Percentiles rank a stretch among this genome's conserved stretches.
These are phyloP conservation scores for Bryum argenteum DNA, from an alignment of 225 moss, liverwort and hornwort species.

Conservation along the genomic window DNA sequence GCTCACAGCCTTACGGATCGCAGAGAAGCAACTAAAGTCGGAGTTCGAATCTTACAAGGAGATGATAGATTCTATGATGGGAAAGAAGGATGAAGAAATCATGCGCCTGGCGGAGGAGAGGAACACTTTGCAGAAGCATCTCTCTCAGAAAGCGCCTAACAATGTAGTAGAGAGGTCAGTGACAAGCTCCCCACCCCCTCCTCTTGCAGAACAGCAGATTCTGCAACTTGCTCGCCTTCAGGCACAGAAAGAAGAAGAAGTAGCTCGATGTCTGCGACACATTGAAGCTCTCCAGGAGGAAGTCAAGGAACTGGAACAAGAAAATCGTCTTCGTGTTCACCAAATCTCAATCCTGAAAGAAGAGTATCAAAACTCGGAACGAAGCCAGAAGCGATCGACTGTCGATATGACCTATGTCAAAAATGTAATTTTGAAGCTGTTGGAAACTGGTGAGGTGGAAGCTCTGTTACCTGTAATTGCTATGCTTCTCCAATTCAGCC, in stretches of 20 bases:
- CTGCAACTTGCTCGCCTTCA: constrained; percentile 85
- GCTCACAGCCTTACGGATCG: constrained; percentile 42
- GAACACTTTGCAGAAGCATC: constrained; percentile 55
- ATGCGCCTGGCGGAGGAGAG: constrained; percentile 75
- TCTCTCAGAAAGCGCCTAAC: constrained; percentile 38
- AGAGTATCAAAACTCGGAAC: constrained; percentile 86
- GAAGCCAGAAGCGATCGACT: constrained; percentile 87
- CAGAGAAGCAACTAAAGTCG: constrained; percentile 59
- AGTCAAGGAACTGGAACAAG: constrained; percentile 83
- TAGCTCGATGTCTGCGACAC: constrained; percentile 80
- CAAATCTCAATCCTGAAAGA: constrained; percentile 88
- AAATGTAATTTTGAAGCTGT: constrained; percentile 88
- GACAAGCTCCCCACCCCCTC: constrained; percentile 45
- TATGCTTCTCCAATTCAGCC: constrained; percentile 98
- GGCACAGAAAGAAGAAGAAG: constrained; percentile 97
- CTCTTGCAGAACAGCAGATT: constrained; percentile 89
- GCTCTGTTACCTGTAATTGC: constrained; percentile 92
- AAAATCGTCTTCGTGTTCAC: constrained; percentile 85
- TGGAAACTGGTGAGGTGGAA: constrained; percentile 98
- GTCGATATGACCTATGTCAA: constrained; percentile 98
- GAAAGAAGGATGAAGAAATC: constrained; percentile 88
- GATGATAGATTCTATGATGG: constrained; percentile 80
- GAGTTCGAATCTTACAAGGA: constrained; percentile 87
- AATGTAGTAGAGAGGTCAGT: constrained; percentile 35
- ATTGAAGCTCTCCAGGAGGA: constrained; percentile 94